These are phyloP conservation scores for Fraxinus ornus DNA, from an alignment of 305 asterid genomes.

Conservation along the genomic window DNA sequence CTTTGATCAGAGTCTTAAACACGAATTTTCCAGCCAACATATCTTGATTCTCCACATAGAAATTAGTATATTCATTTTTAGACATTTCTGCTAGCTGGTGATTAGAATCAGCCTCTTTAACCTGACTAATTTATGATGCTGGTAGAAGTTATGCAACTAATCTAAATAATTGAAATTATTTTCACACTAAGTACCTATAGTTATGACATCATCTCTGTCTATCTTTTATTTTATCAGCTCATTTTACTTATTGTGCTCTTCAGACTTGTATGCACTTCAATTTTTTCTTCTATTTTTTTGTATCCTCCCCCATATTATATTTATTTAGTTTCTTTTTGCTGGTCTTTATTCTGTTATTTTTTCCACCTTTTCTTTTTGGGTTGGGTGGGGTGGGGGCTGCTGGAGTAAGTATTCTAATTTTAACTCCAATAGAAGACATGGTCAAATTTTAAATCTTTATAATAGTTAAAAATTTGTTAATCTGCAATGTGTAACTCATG, in stretches of 20 bases:
- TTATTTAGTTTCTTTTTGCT: neutral
- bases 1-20: neutral
- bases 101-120: neutral
- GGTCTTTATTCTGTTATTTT: neutral
- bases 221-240: neutral
- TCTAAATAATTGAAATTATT: neutral
- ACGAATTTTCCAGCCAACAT: neutral
- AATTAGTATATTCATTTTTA: neutral
- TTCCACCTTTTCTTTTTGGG: neutral
- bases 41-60: neutral
- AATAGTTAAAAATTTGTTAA: neutral
- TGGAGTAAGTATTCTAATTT: neutral
- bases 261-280: neutral
- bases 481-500: neutral
- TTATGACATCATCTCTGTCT: neutral
- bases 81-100: neutral
- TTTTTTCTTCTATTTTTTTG: neutral
- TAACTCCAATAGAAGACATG: neutral
- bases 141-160: neutral
- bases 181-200: neutral
- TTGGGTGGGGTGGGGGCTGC: neutral
- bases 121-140: neutral
- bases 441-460: neutral
- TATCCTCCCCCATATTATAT: neutral
- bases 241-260: neutral